Evolutionary conservation across 2,329 filamentous ascomycete species (phyloP).

Genomic region (Stemphylium beticola): DNA sequence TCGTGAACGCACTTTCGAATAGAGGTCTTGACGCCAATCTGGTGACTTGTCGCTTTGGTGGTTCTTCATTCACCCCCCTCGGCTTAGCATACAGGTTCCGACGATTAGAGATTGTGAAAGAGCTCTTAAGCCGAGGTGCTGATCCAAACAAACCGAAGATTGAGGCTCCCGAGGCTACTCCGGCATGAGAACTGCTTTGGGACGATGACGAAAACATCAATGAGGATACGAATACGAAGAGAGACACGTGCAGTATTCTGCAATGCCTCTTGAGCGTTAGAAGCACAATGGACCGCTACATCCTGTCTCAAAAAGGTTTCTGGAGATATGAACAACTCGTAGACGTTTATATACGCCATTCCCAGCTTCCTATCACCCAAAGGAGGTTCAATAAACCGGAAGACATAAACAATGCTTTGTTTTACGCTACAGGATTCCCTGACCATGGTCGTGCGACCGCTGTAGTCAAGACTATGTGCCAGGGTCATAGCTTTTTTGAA

Average conservation of each 20-base stretch:
- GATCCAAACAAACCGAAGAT: not conserved
- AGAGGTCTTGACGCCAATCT: not conserved
- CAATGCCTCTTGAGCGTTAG: not conserved
- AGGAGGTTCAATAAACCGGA: too few species aligned
- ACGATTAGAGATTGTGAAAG: not conserved
- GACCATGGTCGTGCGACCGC: not conserved
- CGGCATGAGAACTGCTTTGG: not conserved
- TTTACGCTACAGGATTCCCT: not conserved
- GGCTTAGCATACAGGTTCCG: not conserved
- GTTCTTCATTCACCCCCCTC: not conserved
- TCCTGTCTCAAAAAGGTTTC: fast-evolving
- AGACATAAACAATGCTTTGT: too few species aligned
- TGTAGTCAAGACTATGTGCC: not conserved
- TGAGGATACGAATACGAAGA: not conserved
- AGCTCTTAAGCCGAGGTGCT: not conserved
- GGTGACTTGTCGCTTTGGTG: not conserved
- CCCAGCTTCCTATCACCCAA: not conserved
- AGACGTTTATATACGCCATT: not conserved
- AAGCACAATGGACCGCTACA: fast-evolving
- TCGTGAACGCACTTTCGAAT: not conserved
- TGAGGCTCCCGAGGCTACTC: not conserved
- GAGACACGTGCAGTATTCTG: not conserved
- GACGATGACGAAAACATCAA: not conserved
- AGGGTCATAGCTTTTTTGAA: too few species aligned
- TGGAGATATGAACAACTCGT: not conserved